Conservation (phyloP, 768 basidiomycete species). For the Leccinellum rugosiceps region DNA sequence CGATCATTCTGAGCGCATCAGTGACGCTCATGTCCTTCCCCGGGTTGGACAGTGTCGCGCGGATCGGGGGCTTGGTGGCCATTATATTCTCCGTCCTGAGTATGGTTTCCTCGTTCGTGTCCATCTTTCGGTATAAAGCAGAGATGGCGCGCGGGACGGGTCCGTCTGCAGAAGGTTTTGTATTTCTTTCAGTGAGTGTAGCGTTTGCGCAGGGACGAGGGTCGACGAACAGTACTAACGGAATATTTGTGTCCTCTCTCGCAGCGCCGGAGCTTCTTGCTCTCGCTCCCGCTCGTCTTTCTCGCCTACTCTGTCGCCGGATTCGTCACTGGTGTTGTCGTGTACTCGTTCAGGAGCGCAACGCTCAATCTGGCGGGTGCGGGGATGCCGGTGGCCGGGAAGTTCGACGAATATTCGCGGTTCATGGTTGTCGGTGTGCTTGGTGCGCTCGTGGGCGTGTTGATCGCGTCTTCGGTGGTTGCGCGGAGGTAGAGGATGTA, state of each 20-base stretch:
- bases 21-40: constrained; percentile 81
- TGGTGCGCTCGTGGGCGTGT: constrained; percentile 60
- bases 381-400: constrained; percentile 32
- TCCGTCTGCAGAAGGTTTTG: constrained; percentile 51
- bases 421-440: constrained; percentile 63
- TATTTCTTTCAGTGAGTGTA: constrained; percentile 45
- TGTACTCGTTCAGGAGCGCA: constrained; percentile 62
- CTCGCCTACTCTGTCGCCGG: constrained; percentile 67
- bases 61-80: constrained; percentile 64
- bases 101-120: constrained; percentile 65
- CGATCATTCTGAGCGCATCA: constrained; percentile 75
- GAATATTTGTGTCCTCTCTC: neutral
- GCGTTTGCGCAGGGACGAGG: constrained; percentile 13
- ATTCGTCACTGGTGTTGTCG: constrained; percentile 60
- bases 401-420: constrained; percentile 57
- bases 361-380: constrained; percentile 37
- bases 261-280: constrained; percentile 51
- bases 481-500: constrained; percentile 15
- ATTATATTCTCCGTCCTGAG: constrained; percentile 67
- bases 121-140: constrained; percentile 66
- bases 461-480: constrained; percentile 49
- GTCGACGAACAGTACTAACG: neutral
- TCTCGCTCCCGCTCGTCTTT: constrained; percentile 73
- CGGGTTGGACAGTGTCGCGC: constrained; percentile 60
- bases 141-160: constrained; percentile 54